Conservation (phyloP, 257 asterid species). For the Solanum commersonii region DNA sequence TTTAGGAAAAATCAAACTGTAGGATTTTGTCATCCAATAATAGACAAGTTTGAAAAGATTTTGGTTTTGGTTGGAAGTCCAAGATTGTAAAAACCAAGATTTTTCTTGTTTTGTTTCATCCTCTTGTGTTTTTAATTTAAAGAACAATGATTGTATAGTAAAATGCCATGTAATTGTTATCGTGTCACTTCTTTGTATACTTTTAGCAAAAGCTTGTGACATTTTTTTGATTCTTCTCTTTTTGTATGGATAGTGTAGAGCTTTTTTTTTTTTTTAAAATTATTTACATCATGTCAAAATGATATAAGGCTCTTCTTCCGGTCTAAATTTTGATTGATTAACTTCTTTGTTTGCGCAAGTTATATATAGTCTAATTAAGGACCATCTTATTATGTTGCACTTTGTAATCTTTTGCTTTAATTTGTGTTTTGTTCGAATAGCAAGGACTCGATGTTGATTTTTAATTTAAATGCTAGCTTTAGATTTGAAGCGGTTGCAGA, state of each 20-base stretch:
- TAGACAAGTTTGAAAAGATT: background rate
- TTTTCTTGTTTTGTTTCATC: background rate
- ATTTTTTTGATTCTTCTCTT: background rate
- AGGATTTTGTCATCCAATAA: background rate
- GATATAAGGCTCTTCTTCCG: background rate
- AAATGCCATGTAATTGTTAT: constrained; percentile 2
- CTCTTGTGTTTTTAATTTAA: background rate
- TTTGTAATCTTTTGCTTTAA: background rate
- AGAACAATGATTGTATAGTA: background rate
- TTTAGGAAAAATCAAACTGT: background rate
- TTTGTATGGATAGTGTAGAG: background rate
- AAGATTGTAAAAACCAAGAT: background rate
- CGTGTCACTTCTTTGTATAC: background rate
- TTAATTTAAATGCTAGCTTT: background rate
- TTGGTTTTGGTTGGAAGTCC: background rate
- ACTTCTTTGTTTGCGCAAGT: too few relatives aligned
- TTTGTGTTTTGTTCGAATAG: background rate
- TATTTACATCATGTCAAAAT: background rate
- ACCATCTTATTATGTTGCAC: background rate
- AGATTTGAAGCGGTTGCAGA: background rate
- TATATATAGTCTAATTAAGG: background rate
- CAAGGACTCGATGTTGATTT: background rate
- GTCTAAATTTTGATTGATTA: too few relatives aligned
- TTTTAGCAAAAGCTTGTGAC: background rate
- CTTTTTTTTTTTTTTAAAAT: background rate